A percentile compares a stretch with the other conserved stretches of the same genome.
Evolutionary conservation across 495 filamentous ascomycete genomes (phyloP).

Genomic region (Lepidopterella palustris): DNA sequence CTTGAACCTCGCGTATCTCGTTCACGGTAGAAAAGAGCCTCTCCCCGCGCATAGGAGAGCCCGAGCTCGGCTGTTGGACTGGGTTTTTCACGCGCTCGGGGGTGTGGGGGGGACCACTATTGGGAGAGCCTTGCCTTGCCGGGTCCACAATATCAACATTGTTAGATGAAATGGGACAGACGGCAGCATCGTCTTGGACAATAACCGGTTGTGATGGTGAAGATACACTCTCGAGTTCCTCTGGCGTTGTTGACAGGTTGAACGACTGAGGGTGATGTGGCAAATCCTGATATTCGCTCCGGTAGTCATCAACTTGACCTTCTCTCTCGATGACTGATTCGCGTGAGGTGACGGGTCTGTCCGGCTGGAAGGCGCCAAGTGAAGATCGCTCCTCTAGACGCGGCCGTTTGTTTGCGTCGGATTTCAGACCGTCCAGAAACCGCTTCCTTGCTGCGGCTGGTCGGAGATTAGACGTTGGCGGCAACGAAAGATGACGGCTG

Average conservation of each 20-base stretch:
- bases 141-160: too few relatives aligned
- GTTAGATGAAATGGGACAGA: too few relatives aligned
- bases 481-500: slow-evolving; percentile 25
- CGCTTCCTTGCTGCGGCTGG: slow-evolving; percentile 17
- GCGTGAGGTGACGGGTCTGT: slow-evolving; percentile 19
- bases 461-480: slow-evolving; percentile 21
- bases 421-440: neutral
- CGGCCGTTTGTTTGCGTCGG: slow-evolving; percentile 8
- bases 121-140: too few relatives aligned
- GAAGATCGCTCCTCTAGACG: slow-evolving; percentile 9
- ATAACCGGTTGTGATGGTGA: too few relatives aligned
- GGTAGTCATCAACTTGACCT: neutral
- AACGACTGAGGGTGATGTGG: too few relatives aligned
- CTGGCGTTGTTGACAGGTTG: too few relatives aligned
- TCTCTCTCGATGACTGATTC: slow-evolving; percentile 5
- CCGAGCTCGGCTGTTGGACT: neutral
- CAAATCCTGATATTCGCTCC: too few relatives aligned
- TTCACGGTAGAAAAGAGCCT: neutral
- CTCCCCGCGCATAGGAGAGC: neutral
- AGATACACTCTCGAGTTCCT: too few relatives aligned
- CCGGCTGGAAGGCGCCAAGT: neutral
- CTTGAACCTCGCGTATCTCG: neutral
- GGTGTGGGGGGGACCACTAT: too few relatives aligned
- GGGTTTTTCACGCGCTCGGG: too few relatives aligned
- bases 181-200: too few relatives aligned